Evolutionary conservation across 176 grass and related monocot genomes (phyloP), one percentile per base, ranked within the genome.

Genomic region (Carex kokanica): DNA sequence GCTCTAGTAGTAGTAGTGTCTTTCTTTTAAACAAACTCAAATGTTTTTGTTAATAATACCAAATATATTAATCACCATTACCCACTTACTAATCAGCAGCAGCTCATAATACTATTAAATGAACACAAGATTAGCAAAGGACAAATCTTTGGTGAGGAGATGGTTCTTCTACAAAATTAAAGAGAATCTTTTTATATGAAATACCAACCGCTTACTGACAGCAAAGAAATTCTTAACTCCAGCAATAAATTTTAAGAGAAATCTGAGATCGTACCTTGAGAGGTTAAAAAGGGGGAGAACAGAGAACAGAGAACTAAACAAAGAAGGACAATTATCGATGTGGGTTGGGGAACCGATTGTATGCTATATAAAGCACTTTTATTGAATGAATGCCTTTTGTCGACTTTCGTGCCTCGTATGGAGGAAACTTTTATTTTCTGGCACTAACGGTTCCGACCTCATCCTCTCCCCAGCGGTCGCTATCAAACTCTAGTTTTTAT

Each of bases 191-290:
- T n/a, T n/a, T n/a, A n/a, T n/a, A n/a, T n/a, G n/a, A n/a, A n/a
- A n/a, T n/a, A n/a, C n/a, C n/a, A n/a, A n/a, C n/a, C n/a, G n/a
- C n/a, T 6, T 60, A 13, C 23, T 24, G 9, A 27, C 13, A 73
- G 13, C 36, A 40, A 1, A 40, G 1, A 8, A 53, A 25, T 75
- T 53, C 20, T 6, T 8, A 58, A 57, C 18, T 55, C 13, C 2
- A 34, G 17, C 0, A 16, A 1, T 56, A 60, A n/a, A 79, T 79
- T 79, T 60, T 60, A 5, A 78, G 36, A 31, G 16, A 8, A 27
- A 41, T 52, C 5, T 55, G 73, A 78, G 45, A 58, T 58, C 27
- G 15, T 80, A 80, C 78, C 78, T 80, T 36, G 11, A 31, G 54
- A 34, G 60, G 7, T 32, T 41, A 8, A 75, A 9, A 4, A 67